A percentile compares a stretch with the other conserved stretches of the same genome.
These are phyloP conservation scores for Gossypium laxum DNA, from an alignment of 441 rosid genomes.

Conservation along the genomic window DNA sequence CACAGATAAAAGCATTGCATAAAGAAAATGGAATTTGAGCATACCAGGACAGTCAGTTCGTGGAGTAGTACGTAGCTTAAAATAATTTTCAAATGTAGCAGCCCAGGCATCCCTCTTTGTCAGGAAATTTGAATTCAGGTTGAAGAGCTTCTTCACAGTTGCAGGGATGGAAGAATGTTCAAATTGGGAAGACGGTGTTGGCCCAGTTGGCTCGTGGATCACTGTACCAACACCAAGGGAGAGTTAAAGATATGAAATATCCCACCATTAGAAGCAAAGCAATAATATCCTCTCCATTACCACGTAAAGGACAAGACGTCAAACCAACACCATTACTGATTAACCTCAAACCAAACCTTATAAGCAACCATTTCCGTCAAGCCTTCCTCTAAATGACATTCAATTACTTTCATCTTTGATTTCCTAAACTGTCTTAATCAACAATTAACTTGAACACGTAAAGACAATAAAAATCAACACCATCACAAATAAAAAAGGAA, in stretches of 20 bases:
- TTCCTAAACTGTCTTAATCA: not conserved
- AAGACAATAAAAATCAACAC: not conserved
- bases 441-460: not conserved
- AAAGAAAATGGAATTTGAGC: constrained; percentile 3
- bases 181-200: constrained; percentile 46
- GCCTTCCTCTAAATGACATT: not conserved
- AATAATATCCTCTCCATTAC: not conserved
- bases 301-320: not conserved
- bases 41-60: constrained; percentile 94
- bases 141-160: constrained; percentile 67
- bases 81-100: constrained; percentile 67
- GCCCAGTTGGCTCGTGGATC: constrained; percentile 55
- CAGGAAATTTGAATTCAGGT: constrained; percentile 65
- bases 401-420: not conserved
- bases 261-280: not conserved
- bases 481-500: not conserved
- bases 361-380: not conserved
- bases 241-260: not conserved
- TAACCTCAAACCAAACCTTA: not conserved
- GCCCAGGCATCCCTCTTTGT: constrained; percentile 98
- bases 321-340: not conserved
- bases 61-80: constrained; percentile 52
- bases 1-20: not conserved
- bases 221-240: constrained; percentile 28
- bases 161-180: constrained; percentile 66